Evolutionary conservation across 2,329 filamentous ascomycete genomes (phyloP), one percentile per base, ranked within the genome.

Genomic region (Hypoxylon rubiginosum): DNA sequence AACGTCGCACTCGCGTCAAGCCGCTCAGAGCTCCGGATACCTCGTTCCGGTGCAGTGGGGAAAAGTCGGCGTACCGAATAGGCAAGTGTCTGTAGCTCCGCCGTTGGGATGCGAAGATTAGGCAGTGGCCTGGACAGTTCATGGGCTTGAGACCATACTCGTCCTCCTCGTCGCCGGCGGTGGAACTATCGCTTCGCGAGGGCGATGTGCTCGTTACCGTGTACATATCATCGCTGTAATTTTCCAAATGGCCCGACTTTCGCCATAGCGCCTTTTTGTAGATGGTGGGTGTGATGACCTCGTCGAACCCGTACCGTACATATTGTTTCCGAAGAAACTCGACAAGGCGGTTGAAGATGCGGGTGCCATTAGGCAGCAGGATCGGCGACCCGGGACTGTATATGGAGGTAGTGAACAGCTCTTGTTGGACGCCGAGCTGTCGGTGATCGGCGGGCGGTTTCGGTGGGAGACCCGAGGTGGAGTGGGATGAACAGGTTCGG

Each of bases 61-160:
- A 95, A 79, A 98, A 98, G 78, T 99, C 96, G 55, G 96, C 95
- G 82, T 97, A 92, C 75, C 96, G 88, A 82, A 97, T 91, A 28
- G 96, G 96, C 63, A 99, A 84, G 73, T 98, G 94, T 74, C 92
- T 86, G 80, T 98, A 97, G 80, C 91, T 96, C 74, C 93, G 88
- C 76, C 93, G 92, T 58, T 92, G 88, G 79, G 95, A 91, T 53
- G 87, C 88, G 79, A 97, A 97, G 75, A 97, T 91, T 71, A 96
- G 83, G 80, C 92, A 97, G 81, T 98, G 95, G 28, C 94, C 94
- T 3, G 96, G 96, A 82, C 96, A 99, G 83, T 98, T 98, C 96
- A 98, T 98, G 28, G 95, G 95, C 83, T 98, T 98, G 55, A 98
- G 83, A 15, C 90, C 94, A 28, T 78, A 78, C 46, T 77, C 76